A percentile compares a stretch with the other conserved stretches of the same genome.
Evolutionary conservation across 1,139 yeast genomes (phyloP).

Genomic region (Pichia terricola): DNA sequence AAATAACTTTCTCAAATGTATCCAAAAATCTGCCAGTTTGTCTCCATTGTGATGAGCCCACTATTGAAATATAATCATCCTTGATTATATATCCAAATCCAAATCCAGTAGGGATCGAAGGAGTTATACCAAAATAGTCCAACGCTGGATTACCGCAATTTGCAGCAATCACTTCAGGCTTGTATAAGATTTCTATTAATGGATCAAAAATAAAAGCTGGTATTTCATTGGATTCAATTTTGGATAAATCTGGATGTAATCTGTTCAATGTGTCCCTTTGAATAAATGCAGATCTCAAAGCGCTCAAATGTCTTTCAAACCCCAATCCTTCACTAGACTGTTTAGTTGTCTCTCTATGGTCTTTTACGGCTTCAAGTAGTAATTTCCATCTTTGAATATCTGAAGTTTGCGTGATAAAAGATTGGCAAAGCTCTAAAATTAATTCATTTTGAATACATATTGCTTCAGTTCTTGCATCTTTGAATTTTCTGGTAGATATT

Average conservation of each 20-base stretch:
- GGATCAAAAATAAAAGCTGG: conserved; percentile 34
- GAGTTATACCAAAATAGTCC: conserved; percentile 65
- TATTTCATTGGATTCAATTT: conserved; percentile 15
- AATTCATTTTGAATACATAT: conserved; percentile 52
- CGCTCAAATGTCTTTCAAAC: conserved; percentile 62
- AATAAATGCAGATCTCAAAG: conserved; percentile 43
- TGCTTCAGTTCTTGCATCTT: conserved; percentile 60
- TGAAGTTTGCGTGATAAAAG: conserved; percentile 45
- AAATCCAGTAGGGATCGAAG: conserved; percentile 65
- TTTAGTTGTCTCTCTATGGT: conserved; percentile 40
- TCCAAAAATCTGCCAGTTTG: conserved; percentile 61
- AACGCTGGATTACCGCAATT: conserved; percentile 79
- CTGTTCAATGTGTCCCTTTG: conserved; percentile 35
- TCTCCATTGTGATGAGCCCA: conserved; percentile 58
- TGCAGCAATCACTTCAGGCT: conserved; percentile 32
- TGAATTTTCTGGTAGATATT: conserved; percentile 58
- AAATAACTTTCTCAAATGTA: conserved; percentile 52
- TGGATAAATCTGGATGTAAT: conserved; percentile 26
- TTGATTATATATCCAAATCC: conserved; percentile 72
- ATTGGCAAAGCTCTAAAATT: conserved; percentile 46
- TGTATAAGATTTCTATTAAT: conserved; percentile 26
- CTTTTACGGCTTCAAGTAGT: conserved; percentile 42
- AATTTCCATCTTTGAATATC: conserved; percentile 38
- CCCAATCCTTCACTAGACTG: conserved; percentile 55
- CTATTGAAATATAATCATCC: conserved; percentile 54